Evolutionary conservation across 306 rosid species (phyloP).

Genomic region (Begonia fuchsioides): DNA sequence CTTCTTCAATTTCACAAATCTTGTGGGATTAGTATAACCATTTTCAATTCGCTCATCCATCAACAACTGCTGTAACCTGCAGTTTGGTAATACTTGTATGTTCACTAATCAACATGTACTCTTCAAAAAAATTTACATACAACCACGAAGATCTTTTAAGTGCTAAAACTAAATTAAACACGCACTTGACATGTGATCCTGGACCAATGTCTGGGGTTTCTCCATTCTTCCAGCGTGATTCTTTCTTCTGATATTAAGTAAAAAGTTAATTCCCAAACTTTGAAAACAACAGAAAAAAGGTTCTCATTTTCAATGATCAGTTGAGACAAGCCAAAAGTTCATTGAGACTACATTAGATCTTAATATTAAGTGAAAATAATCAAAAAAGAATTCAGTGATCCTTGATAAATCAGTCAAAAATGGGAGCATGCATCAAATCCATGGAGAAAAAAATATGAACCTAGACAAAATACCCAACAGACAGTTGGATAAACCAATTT

Average conservation of each 20-base stretch:
- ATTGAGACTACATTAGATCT: too few species aligned
- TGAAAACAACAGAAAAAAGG: too few species aligned
- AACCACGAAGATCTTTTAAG: slow-evolving; percentile 14
- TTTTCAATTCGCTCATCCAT: slow-evolving; percentile 73
- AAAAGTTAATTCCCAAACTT: neutral
- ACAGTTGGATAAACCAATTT: too few species aligned
- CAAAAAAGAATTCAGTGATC: too few species aligned
- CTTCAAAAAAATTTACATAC: slow-evolving; percentile 8
- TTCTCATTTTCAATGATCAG: too few species aligned
- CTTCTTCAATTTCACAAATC: slow-evolving; percentile 61
- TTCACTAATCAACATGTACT: slow-evolving; percentile 12
- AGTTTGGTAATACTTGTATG: slow-evolving; percentile 14
- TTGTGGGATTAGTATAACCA: slow-evolving; percentile 56
- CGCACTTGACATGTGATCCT: slow-evolving; percentile 68
- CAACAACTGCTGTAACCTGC: slow-evolving; percentile 78
- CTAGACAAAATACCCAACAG: too few species aligned
- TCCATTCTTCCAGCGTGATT: slow-evolving; percentile 47
- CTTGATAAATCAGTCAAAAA: too few species aligned
- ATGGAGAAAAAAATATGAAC: too few species aligned
- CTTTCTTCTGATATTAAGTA: slow-evolving; percentile 49
- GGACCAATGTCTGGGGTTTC: slow-evolving; percentile 40
- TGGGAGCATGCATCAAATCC: too few species aligned
- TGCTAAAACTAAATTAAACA: slow-evolving; percentile 18
- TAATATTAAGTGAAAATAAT: too few species aligned
- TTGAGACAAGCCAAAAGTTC: too few species aligned